A percentile compares a stretch with the other conserved stretches of the same genome.
phyloP scores from a whole-genome alignment of 2,329 filamentous ascomycete genomes.

The Aspergillus aculeatinus region DNA sequence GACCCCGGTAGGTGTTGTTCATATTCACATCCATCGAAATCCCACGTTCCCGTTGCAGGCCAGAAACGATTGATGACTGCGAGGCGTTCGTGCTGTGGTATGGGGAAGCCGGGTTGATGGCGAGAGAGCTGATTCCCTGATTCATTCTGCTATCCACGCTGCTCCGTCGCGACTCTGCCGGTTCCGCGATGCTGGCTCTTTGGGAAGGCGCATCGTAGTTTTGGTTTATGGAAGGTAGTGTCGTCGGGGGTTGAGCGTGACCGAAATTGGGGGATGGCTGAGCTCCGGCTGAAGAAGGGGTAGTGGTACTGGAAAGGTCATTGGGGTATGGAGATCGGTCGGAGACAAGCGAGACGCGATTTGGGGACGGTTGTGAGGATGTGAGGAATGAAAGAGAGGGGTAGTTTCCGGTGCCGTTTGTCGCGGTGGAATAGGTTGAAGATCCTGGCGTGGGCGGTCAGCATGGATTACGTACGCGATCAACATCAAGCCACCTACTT shows the following conservation, averaged over 20 bases:
- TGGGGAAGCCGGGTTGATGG: constrained; percentile 48
- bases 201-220: constrained; percentile 54
- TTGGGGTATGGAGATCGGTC: constrained; percentile 44
- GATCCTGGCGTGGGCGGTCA: constrained; percentile 39
- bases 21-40: constrained; percentile 42
- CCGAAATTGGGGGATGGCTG: constrained; percentile 42
- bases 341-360: constrained; percentile 38
- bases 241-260: constrained; percentile 40
- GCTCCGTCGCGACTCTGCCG: constrained; percentile 49
- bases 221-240: constrained; percentile 60
- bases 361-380: constrained; percentile 48
- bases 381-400: constrained; percentile 45
- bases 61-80: constrained; percentile 47
- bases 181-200: constrained; percentile 42
- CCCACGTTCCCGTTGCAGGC: constrained; percentile 44
- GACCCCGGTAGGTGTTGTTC: constrained; percentile 37
- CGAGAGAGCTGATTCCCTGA: constrained; percentile 49
- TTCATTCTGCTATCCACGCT: constrained; percentile 52
- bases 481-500: constrained; percentile 42
- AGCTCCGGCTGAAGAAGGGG: constrained; percentile 38
- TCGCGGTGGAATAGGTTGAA: constrained; percentile 50
- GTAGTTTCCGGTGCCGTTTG: constrained; percentile 46
- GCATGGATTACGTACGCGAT: constrained; percentile 15
- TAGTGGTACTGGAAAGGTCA: constrained; percentile 36
- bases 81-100: constrained; percentile 50